Base-by-base conservation (phyloP, 2,329 filamentous ascomycete genomes). In the Neofusicoccum parvum region DNA sequence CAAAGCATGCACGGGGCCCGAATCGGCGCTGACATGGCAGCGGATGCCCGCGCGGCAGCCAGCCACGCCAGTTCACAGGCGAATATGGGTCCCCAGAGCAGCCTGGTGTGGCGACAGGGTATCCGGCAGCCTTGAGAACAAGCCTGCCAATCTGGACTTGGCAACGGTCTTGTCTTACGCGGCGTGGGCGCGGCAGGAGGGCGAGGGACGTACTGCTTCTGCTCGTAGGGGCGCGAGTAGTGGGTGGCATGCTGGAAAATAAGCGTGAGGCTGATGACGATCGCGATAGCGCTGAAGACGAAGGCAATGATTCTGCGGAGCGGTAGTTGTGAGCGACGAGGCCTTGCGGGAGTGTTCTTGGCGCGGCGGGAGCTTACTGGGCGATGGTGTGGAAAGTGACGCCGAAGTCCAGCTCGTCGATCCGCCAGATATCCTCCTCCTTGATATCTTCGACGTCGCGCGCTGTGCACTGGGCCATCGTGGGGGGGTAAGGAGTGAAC, bases 211-310 rank as follows among this genome's bases (percentile, higher is more conserved):
- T 74, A 85, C 83, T 88, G 85, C 71, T 82, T 85, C 73, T 89
- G 87, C 74, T 89, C 85, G 67, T 79, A 80, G 10, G 86, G 86
- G 72, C 82, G 83, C 65, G 83, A 80, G 76, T 88, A 89, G 72
- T 88, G 87, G 14, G 79, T 84, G 2, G 85, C 84, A 78, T 88
- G 87, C 67, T 80, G 78, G 69, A 83, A 77, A 65, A 88, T 86
- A 59, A 88, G 77, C 69, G 80, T 82, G 43, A 85, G 79, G 23
- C 86, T 83, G 43, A 87, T 75, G 12, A 78, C 65, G 39, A 84
- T 76, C 3, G 86, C 82, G 49, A 87, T 75, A 39, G 83, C 68
- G 43, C 81, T 83, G 72, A 87, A 87, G 17, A 80, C 78, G 14
- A 81, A 84, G 45, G 80, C 82, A 49, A 88, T 73, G 60, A 84